Evolutionary conservation across 768 basidiomycete species (phyloP).

Genomic region (Xerocomellus intermedius): DNA sequence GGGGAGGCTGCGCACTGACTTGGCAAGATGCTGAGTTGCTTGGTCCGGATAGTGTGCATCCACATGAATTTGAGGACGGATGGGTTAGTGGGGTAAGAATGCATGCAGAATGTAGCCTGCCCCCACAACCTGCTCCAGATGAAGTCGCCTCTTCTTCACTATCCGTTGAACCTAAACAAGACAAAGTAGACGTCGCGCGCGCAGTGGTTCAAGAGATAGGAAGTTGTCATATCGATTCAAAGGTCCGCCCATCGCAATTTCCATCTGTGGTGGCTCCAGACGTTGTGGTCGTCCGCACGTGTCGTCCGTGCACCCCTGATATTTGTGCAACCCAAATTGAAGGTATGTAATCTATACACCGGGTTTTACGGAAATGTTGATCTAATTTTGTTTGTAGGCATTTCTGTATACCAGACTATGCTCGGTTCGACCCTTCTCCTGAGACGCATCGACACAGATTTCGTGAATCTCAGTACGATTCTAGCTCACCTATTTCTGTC

Average conservation of each 20-base stretch:
- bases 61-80: conserved; percentile 41
- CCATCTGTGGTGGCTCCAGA: conserved; percentile 18
- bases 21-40: conserved; percentile 47
- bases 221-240: conserved; percentile 2
- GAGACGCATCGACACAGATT: conserved; percentile 77
- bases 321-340: conserved; percentile 69
- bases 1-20: conserved; percentile 25
- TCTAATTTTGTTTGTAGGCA: conserved; percentile 42
- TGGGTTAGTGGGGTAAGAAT: conserved; percentile 26
- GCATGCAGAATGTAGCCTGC: conserved; percentile 10
- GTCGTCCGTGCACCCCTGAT: conserved; percentile 58
- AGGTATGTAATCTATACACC: conserved; percentile 43
- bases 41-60: conserved; percentile 44
- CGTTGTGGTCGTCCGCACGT: conserved; percentile 59
- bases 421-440: conserved; percentile 55
- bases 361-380: conserved; percentile 6
- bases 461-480: conserved; percentile 62
- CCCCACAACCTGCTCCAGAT: conserved; percentile 5
- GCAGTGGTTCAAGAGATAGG: conserved; percentile 5
- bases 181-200: neutral
- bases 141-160: neutral
- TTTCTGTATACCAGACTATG: conserved; percentile 71
- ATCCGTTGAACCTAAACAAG: conserved; percentile 2
- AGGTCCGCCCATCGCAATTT: neutral
- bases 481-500: conserved; percentile 39